Percentiles rank a stretch among this genome's conserved stretches.
These are phyloP conservation scores for Fusarium sp. DNA, from an alignment of 2,329 filamentous ascomycete species.

Conservation along the genomic window DNA sequence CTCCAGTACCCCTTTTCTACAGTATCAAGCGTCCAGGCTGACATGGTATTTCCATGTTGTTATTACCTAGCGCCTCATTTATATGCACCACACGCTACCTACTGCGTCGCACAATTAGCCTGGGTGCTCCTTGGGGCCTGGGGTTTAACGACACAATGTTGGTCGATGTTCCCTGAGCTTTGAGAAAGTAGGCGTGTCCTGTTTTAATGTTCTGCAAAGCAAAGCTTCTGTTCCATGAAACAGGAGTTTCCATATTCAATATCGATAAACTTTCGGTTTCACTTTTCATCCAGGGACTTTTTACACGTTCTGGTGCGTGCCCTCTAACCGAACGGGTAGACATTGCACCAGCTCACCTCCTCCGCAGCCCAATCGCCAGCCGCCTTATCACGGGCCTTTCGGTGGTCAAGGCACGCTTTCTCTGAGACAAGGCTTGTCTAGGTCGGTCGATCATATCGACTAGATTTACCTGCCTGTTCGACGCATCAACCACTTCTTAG, in stretches of 20 bases:
- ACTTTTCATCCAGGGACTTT: constrained; percentile 30
- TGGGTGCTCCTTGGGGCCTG: constrained; percentile 14
- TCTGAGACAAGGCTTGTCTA: constrained; percentile 42
- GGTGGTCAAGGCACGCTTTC: constrained; percentile 37
- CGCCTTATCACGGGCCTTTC: constrained; percentile 37
- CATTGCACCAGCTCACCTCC: constrained; percentile 36
- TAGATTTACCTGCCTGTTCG: constrained; percentile 27
- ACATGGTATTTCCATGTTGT: constrained; percentile 32
- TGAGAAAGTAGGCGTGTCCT: not conserved
- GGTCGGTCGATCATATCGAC: constrained; percentile 43
- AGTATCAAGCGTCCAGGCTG: constrained; percentile 10
- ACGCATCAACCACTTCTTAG: constrained; percentile 25
- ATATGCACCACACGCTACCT: constrained; percentile 37
- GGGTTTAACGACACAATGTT: constrained; percentile 29
- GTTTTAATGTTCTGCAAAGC: not conserved
- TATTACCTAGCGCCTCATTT: constrained; percentile 25
- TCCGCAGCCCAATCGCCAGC: constrained; percentile 35
- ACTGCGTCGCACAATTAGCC: constrained; percentile 43
- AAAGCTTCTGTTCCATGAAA: not conserved
- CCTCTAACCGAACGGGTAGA: constrained; percentile 32
- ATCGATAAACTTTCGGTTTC: constrained; percentile 6
- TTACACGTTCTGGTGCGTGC: constrained; percentile 17
- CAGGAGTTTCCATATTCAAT: constrained; percentile 2
- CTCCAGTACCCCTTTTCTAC: constrained; percentile 35
- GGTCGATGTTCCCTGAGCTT: constrained; percentile 15